Evolutionary conservation across 305 asterid species (phyloP).

Genomic region (Galium porrigens): DNA sequence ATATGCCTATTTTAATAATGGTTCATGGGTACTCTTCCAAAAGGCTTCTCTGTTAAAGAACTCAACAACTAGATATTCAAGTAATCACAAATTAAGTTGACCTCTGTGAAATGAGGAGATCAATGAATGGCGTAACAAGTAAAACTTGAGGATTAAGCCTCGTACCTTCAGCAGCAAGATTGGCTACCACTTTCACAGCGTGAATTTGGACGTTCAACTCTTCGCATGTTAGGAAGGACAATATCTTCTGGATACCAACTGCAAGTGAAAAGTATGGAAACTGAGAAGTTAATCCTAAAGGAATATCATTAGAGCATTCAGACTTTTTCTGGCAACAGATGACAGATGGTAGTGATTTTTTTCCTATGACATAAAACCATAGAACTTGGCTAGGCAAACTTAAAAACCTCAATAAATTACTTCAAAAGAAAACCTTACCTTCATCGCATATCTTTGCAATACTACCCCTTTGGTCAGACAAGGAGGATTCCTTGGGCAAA

Average conservation of each 20-base stretch:
- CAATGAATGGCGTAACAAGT: background rate
- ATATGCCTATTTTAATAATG: background rate
- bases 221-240: slow-evolving; percentile 52
- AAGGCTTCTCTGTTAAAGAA: background rate
- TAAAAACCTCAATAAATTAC: background rate
- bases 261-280: slow-evolving; percentile 19
- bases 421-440: slow-evolving; percentile 34
- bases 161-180: slow-evolving; percentile 91
- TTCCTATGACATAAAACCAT: background rate
- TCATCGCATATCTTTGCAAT: slow-evolving; percentile 81
- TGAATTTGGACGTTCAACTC: slow-evolving; percentile 79
- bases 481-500: slow-evolving; percentile 31
- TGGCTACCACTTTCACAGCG: slow-evolving; percentile 94
- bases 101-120: background rate
- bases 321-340: background rate
- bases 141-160: background rate
- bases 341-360: background rate
- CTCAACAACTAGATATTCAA: background rate
- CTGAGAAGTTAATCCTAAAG: slow-evolving; percentile 12
- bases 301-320: background rate
- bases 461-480: slow-evolving; percentile 51
- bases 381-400: background rate
- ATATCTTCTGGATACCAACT: slow-evolving; percentile 85
- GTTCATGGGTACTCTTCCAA: background rate
- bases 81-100: background rate